phyloP scores from a whole-genome alignment of 257 asterid species.

The Primulina huaijiensis region DNA sequence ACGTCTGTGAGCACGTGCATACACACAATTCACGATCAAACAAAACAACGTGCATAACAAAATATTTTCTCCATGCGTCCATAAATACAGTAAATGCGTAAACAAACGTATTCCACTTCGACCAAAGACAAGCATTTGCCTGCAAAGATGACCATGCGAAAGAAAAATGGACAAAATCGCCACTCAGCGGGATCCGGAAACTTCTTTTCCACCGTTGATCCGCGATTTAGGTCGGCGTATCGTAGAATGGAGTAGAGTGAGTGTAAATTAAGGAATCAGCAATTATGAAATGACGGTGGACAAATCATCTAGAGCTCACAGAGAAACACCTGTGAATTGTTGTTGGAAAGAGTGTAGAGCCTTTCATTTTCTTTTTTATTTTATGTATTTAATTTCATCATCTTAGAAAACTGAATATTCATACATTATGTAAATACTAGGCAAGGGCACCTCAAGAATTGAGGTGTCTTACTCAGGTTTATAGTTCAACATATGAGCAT shows the following conservation, averaged over 20 bases:
- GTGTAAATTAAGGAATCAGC: conserved; percentile 29
- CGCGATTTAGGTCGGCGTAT: conserved; percentile 12
- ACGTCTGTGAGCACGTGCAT: conserved; percentile 10
- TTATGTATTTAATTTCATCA: too few species aligned
- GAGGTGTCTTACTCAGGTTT: too few species aligned
- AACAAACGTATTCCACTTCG: background rate
- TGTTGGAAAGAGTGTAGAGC: too few species aligned
- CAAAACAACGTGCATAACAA: conserved; percentile 25
- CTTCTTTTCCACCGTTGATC: conserved; percentile 1
- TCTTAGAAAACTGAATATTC: too few species aligned
- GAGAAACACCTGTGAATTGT: conserved; percentile 32
- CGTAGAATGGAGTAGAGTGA: conserved; percentile 13
- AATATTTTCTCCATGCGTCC: conserved; percentile 1
- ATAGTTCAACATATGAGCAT: too few species aligned
- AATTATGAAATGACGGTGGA: conserved; percentile 11
- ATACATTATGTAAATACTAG: too few species aligned
- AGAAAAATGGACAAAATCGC: conserved; percentile 6
- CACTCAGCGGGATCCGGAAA: conserved; percentile 16
- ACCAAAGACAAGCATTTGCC: conserved; percentile 8
- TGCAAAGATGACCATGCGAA: conserved; percentile 25
- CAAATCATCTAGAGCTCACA: conserved; percentile 23
- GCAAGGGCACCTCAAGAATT: too few species aligned
- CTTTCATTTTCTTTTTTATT: too few species aligned
- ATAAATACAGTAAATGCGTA: conserved; percentile 6
- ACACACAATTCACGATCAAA: conserved; percentile 14